Percentiles rank a stretch among this genome's conserved stretches.
Evolutionary conservation across 106 monocot species (phyloP).

Genomic region (Vanilla planifolia): DNA sequence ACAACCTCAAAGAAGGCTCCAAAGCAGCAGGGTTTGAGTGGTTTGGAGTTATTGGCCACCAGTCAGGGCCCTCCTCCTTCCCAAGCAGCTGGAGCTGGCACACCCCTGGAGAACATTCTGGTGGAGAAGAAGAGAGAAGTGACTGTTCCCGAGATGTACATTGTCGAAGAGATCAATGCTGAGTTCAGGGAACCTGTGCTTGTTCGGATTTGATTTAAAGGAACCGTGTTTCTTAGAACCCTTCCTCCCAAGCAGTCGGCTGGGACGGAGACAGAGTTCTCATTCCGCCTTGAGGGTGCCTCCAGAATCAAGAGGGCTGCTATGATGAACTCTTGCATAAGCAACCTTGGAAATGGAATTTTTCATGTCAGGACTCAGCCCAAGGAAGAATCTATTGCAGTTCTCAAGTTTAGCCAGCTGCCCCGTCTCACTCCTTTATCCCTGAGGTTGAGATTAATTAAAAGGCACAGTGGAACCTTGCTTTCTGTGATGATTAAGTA

Average conservation of each 20-base stretch:
- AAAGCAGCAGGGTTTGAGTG: conserved; percentile 43
- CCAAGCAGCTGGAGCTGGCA: conserved; percentile 25
- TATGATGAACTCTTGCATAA: conserved; percentile 50
- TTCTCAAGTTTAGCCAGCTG: conserved; percentile 77
- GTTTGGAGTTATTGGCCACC: conserved; percentile 62
- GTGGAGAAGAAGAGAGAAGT: conserved; percentile 56
- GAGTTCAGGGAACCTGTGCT: conserved; percentile 88
- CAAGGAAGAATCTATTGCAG: conserved; percentile 55
- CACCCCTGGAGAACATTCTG: conserved; percentile 67
- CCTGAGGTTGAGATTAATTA: conserved; percentile 71
- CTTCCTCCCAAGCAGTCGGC: conserved; percentile 58
- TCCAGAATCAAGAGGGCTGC: conserved; percentile 78
- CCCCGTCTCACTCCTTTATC: conserved; percentile 73
- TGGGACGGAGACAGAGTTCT: conserved; percentile 90
- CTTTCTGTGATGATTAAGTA: conserved; percentile 95
- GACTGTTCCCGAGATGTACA: conserved; percentile 81
- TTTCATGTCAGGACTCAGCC: conserved; percentile 79
- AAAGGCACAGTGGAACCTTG: conserved; percentile 78
- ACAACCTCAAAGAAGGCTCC: conserved; percentile 49
- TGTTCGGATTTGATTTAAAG: conserved; percentile 63
- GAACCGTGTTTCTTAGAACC: conserved; percentile 66
- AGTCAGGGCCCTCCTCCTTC: conserved; percentile 18
- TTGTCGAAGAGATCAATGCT: conserved; percentile 79
- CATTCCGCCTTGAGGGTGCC: conserved; percentile 62
- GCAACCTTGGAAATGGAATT: conserved; percentile 67